Conservation (phyloP, 257 asterid species). For the Solanum habrochaites region DNA sequence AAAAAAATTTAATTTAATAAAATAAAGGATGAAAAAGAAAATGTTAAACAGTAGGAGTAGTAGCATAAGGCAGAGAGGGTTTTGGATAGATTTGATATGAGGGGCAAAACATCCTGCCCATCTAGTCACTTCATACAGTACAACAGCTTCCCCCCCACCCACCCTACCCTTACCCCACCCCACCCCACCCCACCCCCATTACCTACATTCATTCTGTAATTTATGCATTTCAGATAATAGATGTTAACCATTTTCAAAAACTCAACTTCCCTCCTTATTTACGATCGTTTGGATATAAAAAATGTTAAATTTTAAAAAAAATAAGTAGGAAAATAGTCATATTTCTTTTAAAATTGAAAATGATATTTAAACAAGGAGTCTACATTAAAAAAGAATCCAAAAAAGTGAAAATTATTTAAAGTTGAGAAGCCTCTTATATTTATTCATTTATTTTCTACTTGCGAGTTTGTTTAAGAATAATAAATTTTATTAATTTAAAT, state of each 20-base stretch:
- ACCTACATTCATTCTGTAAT: background rate
- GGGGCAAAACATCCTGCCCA: constrained; percentile 27
- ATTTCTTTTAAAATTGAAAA: background rate
- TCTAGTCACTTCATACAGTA: constrained; percentile 53
- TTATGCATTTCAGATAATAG: too few relatives aligned
- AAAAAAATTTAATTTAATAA: background rate
- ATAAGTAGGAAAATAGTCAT: too few relatives aligned
- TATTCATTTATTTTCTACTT: background rate
- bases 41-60: background rate
- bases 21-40: background rate
- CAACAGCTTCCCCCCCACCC: background rate
- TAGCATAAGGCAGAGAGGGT: background rate
- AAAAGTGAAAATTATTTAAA: background rate
- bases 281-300: background rate
- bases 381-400: background rate
- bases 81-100: constrained; percentile 31
- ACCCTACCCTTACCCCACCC: background rate
- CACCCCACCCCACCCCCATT: background rate
- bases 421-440: background rate
- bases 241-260: background rate
- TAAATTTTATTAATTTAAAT: background rate
- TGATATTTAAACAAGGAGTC: background rate
- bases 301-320: background rate
- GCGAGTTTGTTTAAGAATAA: background rate
- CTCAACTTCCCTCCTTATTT: background rate